Conservation (phyloP, 352 stramenopile species). For the Phytophthora gonapodyides region DNA sequence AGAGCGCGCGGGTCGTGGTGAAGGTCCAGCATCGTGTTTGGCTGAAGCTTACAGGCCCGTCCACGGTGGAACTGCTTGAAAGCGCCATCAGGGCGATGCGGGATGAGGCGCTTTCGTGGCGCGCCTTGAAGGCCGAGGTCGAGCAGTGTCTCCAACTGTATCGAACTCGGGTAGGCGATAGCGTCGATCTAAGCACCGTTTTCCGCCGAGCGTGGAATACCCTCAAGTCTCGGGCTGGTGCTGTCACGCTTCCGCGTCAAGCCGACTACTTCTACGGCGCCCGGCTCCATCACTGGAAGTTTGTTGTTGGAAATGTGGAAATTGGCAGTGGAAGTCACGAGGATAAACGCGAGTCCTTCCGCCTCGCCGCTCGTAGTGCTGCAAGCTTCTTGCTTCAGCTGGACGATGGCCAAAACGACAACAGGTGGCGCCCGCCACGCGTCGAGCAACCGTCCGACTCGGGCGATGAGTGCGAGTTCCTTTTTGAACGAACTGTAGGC, state of each 20-base stretch:
- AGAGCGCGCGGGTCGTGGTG: slow-evolving; percentile 26
- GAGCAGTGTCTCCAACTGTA: slow-evolving; percentile 30
- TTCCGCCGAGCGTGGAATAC: slow-evolving; percentile 55
- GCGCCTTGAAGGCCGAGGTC: slow-evolving; percentile 41
- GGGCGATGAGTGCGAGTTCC: slow-evolving; percentile 16
- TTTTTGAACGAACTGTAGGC: slow-evolving; percentile 11
- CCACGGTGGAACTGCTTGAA: slow-evolving; percentile 40
- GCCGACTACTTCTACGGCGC: slow-evolving; percentile 48
- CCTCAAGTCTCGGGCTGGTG: slow-evolving; percentile 37
- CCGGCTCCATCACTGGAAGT: slow-evolving; percentile 60
- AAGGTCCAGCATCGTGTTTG: slow-evolving; percentile 48
- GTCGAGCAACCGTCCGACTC: slow-evolving; percentile 4
- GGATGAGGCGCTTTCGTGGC: slow-evolving; percentile 44
- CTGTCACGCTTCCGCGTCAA: slow-evolving; percentile 35
- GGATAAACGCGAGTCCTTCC: slow-evolving; percentile 47
- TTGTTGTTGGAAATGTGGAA: slow-evolving; percentile 57
- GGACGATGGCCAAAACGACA: slow-evolving; percentile 22
- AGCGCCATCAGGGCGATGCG: slow-evolving; percentile 44
- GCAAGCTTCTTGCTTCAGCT: slow-evolving; percentile 41
- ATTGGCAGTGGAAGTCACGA: slow-evolving; percentile 61
- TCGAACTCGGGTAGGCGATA: slow-evolving; percentile 8
- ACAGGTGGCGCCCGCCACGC: slow-evolving; percentile 8
- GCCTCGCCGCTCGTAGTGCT: slow-evolving; percentile 35
- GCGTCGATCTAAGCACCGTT: slow-evolving; percentile 26
- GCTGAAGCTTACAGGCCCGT: slow-evolving; percentile 39